A percentile compares a stretch with the other conserved stretches of the same genome.
These are phyloP conservation scores for Penicillium manginii DNA, from an alignment of 495 filamentous ascomycete species.

Conservation along the genomic window DNA sequence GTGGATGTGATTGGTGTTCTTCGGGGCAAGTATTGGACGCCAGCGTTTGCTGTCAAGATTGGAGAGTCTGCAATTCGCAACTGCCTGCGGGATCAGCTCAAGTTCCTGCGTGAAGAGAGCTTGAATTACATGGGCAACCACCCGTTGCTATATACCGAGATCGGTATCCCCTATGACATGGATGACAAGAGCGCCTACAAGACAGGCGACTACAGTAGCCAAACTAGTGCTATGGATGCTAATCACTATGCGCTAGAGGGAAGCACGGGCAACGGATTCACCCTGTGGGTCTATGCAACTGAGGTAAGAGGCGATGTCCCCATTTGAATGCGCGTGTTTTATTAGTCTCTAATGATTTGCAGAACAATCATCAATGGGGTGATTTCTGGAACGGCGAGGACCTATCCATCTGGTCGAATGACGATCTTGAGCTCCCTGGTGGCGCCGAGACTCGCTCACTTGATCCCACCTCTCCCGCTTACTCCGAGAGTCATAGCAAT, in stretches of 20 bases:
- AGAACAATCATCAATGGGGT: slow-evolving; percentile 88
- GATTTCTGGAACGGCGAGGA: slow-evolving; percentile 99
- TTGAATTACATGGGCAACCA: slow-evolving; percentile 86
- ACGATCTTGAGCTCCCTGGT: slow-evolving; percentile 71
- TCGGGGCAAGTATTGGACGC: slow-evolving; percentile 82
- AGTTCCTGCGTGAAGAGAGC: slow-evolving; percentile 86
- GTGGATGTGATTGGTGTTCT: slow-evolving; percentile 93
- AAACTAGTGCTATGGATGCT: slow-evolving; percentile 93
- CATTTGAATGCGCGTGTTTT: not conserved
- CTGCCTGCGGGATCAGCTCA: slow-evolving; percentile 89
- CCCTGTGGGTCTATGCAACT: slow-evolving; percentile 84
- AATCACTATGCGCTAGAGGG: slow-evolving; percentile 94
- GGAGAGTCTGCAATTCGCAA: slow-evolving; percentile 96
- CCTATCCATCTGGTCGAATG: slow-evolving; percentile 82
- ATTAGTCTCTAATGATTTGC: slow-evolving; percentile 10
- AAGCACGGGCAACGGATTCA: slow-evolving; percentile 77
- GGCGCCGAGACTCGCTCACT: slow-evolving; percentile 26
- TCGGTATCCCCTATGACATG: slow-evolving; percentile 99
- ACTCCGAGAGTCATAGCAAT: slow-evolving; percentile 59
- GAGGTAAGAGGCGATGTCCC: slow-evolving; percentile 53
- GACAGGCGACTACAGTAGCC: slow-evolving; percentile 94
- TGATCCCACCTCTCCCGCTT: slow-evolving; percentile 59
- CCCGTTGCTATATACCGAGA: slow-evolving; percentile 90
- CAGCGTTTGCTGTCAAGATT: slow-evolving; percentile 87
- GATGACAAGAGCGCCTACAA: slow-evolving; percentile 93